Evolutionary conservation across 345 rosid species (phyloP), one percentile per base, ranked within the genome.

Genomic region (Cardiospermum halicacabum): DNA sequence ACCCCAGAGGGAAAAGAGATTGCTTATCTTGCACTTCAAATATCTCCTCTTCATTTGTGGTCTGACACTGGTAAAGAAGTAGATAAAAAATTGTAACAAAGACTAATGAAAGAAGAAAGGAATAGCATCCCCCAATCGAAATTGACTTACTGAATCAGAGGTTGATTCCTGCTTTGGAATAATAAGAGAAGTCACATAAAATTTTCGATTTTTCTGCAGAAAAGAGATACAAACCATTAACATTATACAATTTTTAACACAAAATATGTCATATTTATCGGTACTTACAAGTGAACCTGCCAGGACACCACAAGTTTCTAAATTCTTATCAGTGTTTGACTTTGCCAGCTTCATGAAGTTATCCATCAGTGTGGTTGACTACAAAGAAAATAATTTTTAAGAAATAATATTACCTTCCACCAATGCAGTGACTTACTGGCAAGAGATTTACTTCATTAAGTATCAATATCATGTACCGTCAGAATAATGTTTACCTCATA

Each of bases 91-190:
- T 7, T 34, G 24, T 6, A n/a, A 27, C 39, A 28, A 37, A 43
- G 26, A 45, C 30, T 22, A 50, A 30, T 51, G 22, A 45, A 67
- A 30, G 9, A 60, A 47, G 55, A 21, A 31, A 34, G 47, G 22
- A 62, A 73, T 39, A 60, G 34, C 56, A 4, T 27, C 51, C 48
- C 11, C 59, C 22, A 39, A 53, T 57, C 30, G 53, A 37, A 53
- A 69, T 60, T 67, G 48, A 48, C 85, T 73, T 86, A 94, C 99
- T 7, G 99, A 82, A 79, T 89, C 80, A 37, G 99, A 84, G 53
- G 99, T 91, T 34, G 95, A 89, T 74, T 94, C 96, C 69, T 94
- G 99, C 80, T 94, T 94, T 13, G 97, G 99, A 70, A 94, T 94
- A 73, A 94, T 87, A 60, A 94, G 96, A 64, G 97, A 86, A 37